phyloP scores from a whole-genome alignment of 768 basidiomycete genomes.

The Chiua virens region DNA sequence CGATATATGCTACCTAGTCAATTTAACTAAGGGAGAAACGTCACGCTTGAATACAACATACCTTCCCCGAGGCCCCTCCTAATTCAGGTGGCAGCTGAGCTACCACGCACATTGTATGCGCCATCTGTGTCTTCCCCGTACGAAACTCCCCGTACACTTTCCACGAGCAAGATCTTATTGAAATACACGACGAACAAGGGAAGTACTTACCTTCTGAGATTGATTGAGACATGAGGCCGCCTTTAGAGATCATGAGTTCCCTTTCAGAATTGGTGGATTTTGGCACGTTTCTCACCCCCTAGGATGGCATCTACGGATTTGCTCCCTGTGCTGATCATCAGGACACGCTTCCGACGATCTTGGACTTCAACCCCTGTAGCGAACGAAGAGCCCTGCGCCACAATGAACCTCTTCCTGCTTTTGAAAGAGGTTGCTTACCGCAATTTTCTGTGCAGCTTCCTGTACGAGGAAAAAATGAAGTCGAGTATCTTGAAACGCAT shows the following conservation, averaged over 20 bases:
- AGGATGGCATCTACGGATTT: constrained; percentile 88
- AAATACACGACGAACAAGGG: neutral
- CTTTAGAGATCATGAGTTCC: constrained; percentile 36
- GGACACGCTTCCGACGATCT: constrained; percentile 77
- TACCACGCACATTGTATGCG: constrained; percentile 92
- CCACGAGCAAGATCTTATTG: neutral
- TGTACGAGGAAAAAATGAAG: constrained; percentile 28
- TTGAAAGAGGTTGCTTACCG: constrained; percentile 41
- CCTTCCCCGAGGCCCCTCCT: constrained; percentile 90
- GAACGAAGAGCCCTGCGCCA: constrained; percentile 80
- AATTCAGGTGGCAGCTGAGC: constrained; percentile 87
- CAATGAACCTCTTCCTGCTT: neutral
- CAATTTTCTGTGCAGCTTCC: constrained; percentile 89
- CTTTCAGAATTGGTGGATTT: neutral
- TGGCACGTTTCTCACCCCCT: constrained; percentile 55
- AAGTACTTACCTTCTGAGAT: constrained; percentile 75
- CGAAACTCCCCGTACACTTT: constrained; percentile 94
- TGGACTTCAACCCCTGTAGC: constrained; percentile 90
- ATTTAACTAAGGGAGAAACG: neutral
- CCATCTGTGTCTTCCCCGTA: constrained; percentile 94
- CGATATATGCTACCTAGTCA: constrained; percentile 82
- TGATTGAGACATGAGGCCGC: constrained; percentile 89
- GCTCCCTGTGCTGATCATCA: constrained; percentile 88
- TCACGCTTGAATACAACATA: constrained; percentile 23
- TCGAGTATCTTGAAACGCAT: constrained; percentile 3